A percentile compares a stretch with the other conserved stretches of the same genome.
These are phyloP conservation scores for Eucalyptus sp. DNA, from an alignment of 345 rosid genomes.

Conservation along the genomic window DNA sequence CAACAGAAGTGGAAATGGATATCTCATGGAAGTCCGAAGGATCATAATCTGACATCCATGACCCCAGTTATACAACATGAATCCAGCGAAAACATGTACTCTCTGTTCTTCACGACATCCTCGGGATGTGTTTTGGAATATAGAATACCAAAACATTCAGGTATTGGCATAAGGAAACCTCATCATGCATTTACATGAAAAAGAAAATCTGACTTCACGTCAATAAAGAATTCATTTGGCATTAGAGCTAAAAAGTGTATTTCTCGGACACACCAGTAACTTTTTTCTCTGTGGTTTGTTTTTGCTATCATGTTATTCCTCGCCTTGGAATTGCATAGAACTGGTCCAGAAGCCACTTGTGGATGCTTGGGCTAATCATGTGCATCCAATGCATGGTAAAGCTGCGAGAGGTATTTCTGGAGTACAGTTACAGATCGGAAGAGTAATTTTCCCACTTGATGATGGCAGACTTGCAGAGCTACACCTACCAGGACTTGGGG, in stretches of 20 bases:
- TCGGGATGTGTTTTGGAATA: constrained; percentile 40
- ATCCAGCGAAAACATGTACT: constrained; percentile 15
- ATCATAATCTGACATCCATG: constrained; percentile 39
- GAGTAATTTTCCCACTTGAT: constrained; percentile 46
- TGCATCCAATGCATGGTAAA: constrained; percentile 37
- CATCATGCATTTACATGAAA: not conserved
- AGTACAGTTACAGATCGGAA: constrained; percentile 35
- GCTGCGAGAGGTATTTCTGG: constrained; percentile 47
- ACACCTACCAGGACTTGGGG: constrained; percentile 47
- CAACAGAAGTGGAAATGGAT: constrained; percentile 71
- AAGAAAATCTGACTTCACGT: not conserved
- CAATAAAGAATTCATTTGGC: not conserved
- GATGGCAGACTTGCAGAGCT: constrained; percentile 65
- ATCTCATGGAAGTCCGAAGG: constrained; percentile 41
- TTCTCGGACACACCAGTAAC: not conserved
- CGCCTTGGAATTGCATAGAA: not conserved
- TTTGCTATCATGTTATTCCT: not conserved
- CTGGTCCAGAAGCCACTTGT: constrained; percentile 7
- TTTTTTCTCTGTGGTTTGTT: not conserved
- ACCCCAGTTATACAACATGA: constrained; percentile 38
- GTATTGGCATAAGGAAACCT: not conserved
- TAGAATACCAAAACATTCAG: constrained; percentile 28
- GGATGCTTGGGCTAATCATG: constrained; percentile 44
- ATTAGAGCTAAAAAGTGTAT: not conserved
- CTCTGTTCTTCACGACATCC: constrained; percentile 39